Evolutionary conservation across 768 basidiomycete species (phyloP).

Genomic region (Pulveroboletus sp.): DNA sequence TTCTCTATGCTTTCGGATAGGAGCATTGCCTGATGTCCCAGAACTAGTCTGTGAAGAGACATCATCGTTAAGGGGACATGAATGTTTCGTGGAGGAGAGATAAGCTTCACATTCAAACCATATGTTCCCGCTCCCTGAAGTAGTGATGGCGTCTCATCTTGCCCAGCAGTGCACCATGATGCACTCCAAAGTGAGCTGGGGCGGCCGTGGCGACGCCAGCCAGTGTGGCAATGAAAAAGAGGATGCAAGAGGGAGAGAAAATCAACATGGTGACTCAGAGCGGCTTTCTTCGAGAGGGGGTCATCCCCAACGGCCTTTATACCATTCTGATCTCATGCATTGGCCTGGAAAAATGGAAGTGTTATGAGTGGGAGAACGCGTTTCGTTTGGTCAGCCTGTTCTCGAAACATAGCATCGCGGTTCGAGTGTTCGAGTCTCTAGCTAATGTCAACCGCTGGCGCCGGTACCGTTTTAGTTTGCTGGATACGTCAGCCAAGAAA

Average conservation of each 20-base stretch:
- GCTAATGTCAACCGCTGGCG: background rate
- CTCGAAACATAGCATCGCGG: background rate
- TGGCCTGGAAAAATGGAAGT: background rate
- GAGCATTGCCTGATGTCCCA: background rate
- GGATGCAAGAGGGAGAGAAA: background rate
- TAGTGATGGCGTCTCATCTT: background rate
- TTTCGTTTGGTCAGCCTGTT: background rate
- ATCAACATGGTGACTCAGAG: constrained; percentile 2
- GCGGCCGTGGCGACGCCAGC: background rate
- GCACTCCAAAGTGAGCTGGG: background rate
- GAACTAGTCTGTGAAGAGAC: background rate
- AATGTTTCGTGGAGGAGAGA: background rate
- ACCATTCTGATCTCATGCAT: background rate
- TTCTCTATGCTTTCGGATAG: background rate
- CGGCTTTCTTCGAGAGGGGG: background rate
- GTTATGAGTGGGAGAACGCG: background rate
- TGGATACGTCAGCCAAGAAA: background rate
- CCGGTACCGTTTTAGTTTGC: background rate
- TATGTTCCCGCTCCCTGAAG: background rate
- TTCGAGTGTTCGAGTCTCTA: background rate
- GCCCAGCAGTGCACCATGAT: background rate
- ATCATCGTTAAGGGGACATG: background rate
- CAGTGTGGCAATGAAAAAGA: constrained; percentile 2
- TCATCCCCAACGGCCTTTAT: constrained; percentile 3
- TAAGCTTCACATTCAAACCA: background rate